Base-by-base conservation (phyloP, 164 flowering plant species). In the Vitis riparia region DNA sequence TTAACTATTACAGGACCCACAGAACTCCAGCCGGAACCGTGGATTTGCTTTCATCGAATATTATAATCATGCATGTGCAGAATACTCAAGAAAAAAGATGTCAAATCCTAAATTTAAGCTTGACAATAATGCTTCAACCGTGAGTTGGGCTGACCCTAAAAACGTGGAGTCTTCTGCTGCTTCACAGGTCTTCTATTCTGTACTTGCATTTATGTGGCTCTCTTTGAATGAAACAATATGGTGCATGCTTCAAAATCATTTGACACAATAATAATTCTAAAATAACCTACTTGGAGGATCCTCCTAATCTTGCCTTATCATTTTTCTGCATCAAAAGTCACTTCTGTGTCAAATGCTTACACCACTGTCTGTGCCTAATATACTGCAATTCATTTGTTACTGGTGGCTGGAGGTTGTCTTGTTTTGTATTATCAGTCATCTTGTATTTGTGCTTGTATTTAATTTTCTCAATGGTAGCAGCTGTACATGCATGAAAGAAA, bases 21-120 rank as follows among this genome's bases (percentile, higher is more conserved):
- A 86, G 70, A 95, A 90, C 71, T 73, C 96, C 9, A 81, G 79
- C 75, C 80, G 86, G 49, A 95, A 95, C 71, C 91, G 99, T 63
- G 97, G 98, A n/a, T 95, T 90, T 89, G 98, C 91, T 19, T 95
- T 92, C 68, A 79, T 95, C 29, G 95, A 89, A 78, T 95, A 92
- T 69, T 91, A 91, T 63, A 92, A 95, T 74, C 87, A 87, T 84
- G 93, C 95, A 49, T 94, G 99, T 84, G 99, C 99, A 32, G 99
- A 92, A 70, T 90, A 88, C 83, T 84, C 97, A 44, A 87, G 91
- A 70, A 82, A 90, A 67, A 87, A 84, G 80, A 91, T 94, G 99
- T 83, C 85, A 55, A 83, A 76, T 57, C 85, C 94, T 67, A 77
- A 85, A 62, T 94, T 94, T 72, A 91, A 91, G 85, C 90, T 94